Base-by-base conservation (phyloP, 805 yeast species). In the Saturnispora sekii region DNA sequence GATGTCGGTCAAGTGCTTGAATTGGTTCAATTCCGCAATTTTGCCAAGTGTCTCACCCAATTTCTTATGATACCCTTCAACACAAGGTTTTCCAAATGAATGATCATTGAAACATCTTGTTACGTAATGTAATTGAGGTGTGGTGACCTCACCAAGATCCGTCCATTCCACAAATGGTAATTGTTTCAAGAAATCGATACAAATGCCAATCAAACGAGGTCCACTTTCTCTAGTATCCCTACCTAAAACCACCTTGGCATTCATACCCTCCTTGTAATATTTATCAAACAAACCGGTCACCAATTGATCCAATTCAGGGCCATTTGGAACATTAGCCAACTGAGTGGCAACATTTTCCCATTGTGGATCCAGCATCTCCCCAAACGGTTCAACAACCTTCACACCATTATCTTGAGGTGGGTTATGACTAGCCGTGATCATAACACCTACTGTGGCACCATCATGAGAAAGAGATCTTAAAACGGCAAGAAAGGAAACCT, bases 391-490 rank as follows among this genome's bases (percentile, higher is more conserved):
- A 18, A 90, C 86, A n/a, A 93, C 71, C 64, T 90, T 90, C 41
- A 87, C 90, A 28, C 96, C 96, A 55, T 87, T 87, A 60, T 89
- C 97, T 35, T 69, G 69, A 0, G 97, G 95, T 0, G 96, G 96
- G 56, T 88, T 88, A 62, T 88, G 97, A 0, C 95, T 84, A 0
- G 96, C 97, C 1, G 97, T 93, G 57, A 93, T 81, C 97, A 93
- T 90, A 10, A 89, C 81, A n/a, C 98, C 98, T 29, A 89, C 74
- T 8, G 83, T 75, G 1, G 90, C 85, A 10, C 48, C 47, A 1
- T 67, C 65, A 30, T 84, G 65, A 48, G 68, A 72, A 47, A 81
- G 73, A n/a, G 97, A 88, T 56, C 98, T 72, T 50, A 93, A 66
- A 1, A 80, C 68, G 0, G 98, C 97, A 26, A 89, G 60, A 15